Percentiles rank a stretch among this genome's conserved stretches.
Evolutionary conservation across 306 rosid species (phyloP).

Genomic region (Quercus dentata): DNA sequence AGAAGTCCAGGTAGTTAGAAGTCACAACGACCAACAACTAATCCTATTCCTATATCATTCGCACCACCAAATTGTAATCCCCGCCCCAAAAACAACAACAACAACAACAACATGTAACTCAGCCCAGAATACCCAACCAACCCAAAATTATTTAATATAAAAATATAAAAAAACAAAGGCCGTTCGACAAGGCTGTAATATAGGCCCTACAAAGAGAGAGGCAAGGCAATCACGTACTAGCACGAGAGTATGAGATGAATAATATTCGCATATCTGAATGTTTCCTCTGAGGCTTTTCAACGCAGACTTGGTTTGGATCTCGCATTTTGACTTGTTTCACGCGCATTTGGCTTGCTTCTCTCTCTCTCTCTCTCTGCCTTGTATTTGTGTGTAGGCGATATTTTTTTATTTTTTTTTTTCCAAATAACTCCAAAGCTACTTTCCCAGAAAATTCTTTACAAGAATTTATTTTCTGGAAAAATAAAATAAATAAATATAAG

Average conservation of each 20-base stretch:
- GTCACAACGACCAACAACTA: neutral
- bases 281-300: slow-evolving; percentile 21
- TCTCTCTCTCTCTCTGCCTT: neutral
- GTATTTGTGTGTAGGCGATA: neutral
- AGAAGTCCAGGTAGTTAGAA: slow-evolving; percentile 4
- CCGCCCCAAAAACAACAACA: slow-evolving; percentile 15
- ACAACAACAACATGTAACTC: too few relatives aligned
- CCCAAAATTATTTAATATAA: too few relatives aligned
- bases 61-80: slow-evolving; percentile 24
- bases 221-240: neutral
- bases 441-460: slow-evolving; percentile 16
- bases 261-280: slow-evolving; percentile 18
- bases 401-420: neutral
- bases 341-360: slow-evolving; percentile 34
- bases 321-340: slow-evolving; percentile 42
- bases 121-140: too few relatives aligned
- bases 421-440: slow-evolving; percentile 7
- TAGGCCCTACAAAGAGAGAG: neutral
- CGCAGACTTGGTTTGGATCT: slow-evolving; percentile 45
- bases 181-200: slow-evolving; percentile 22
- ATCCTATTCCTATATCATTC: neutral
- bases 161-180: slow-evolving; percentile 1
- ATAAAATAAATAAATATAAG: neutral
- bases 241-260: neutral
- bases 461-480: neutral